Conservation (phyloP, 2,329 filamentous ascomycete genomes). For the Macrophomina tecta region DNA sequence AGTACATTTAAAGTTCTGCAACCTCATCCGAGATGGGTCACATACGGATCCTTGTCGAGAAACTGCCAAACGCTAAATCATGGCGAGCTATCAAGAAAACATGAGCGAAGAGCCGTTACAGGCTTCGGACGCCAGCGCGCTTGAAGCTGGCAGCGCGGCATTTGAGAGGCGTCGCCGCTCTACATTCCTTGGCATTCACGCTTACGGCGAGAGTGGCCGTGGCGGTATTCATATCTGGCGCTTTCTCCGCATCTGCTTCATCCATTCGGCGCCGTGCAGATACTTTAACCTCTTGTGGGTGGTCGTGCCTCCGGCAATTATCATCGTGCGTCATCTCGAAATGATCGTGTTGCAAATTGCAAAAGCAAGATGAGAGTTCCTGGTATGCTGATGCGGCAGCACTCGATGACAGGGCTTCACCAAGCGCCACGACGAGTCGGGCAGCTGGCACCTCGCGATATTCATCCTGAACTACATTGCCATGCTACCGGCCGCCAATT, state of each 20-base stretch:
- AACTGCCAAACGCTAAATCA: not conserved
- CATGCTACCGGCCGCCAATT: constrained; percentile 78
- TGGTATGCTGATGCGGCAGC: constrained; percentile 55
- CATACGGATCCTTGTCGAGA: not conserved
- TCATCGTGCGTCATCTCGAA: constrained; percentile 51
- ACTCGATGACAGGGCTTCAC: constrained; percentile 49
- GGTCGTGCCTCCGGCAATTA: constrained; percentile 73
- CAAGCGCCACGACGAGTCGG: constrained; percentile 8
- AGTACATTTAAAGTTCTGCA: not conserved
- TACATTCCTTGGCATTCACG: constrained; percentile 43
- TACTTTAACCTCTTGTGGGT: constrained; percentile 77
- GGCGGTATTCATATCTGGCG: constrained; percentile 67
- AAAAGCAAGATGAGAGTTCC: not conserved
- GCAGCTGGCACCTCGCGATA: constrained; percentile 60
- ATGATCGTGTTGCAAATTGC: constrained; percentile 1
- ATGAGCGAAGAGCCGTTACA: not conserved
- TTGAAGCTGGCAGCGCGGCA: not conserved
- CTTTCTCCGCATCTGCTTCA: constrained; percentile 69
- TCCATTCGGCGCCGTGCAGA: constrained; percentile 68
- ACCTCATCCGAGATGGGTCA: not conserved
- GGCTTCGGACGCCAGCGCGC: not conserved
- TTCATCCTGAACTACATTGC: constrained; percentile 76
- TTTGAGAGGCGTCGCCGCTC: not conserved
- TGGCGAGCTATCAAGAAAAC: not conserved
- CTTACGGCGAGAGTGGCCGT: constrained; percentile 71